These are phyloP conservation scores for Phytophthora niederhauseri DNA, from an alignment of 352 stramenopile species.

Conservation along the genomic window DNA sequence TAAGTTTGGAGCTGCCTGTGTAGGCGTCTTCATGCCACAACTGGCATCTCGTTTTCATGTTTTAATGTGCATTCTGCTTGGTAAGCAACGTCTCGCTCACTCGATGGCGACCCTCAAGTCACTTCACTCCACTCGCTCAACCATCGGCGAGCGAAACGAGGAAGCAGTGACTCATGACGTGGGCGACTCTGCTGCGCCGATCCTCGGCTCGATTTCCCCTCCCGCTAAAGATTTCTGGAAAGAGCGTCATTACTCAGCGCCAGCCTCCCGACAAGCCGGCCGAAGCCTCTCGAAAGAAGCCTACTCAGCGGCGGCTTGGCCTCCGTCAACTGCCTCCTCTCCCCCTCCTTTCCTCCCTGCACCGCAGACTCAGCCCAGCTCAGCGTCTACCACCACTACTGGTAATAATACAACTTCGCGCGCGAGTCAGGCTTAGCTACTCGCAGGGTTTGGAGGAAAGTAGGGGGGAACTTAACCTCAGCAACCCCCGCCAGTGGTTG, in stretches of 20 bases:
- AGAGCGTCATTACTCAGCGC: slow-evolving; percentile 76
- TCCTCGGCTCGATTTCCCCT: slow-evolving; percentile 78
- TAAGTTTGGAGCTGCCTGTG: neutral
- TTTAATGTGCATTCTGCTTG: neutral
- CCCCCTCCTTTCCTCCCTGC: slow-evolving; percentile 33
- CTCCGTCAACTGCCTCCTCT: slow-evolving; percentile 37
- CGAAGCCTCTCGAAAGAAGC: slow-evolving; percentile 10
- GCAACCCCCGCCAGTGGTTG: slow-evolving; percentile 94
- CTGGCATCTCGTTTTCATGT: slow-evolving; percentile 8
- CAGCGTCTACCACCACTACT: neutral
- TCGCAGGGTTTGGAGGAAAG: slow-evolving; percentile 48
- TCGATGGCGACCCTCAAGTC: neutral
- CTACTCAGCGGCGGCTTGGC: slow-evolving; percentile 15
- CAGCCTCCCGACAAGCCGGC: slow-evolving; percentile 20
- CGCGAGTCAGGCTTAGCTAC: slow-evolving; percentile 15
- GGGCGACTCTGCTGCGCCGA: slow-evolving; percentile 31
- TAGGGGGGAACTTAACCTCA: slow-evolving; percentile 93
- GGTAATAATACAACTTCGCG: slow-evolving; percentile 4
- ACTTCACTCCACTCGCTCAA: neutral
- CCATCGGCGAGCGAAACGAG: slow-evolving; percentile 16
- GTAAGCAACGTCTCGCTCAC: slow-evolving; percentile 15
- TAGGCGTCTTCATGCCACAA: neutral
- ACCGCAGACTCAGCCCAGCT: neutral
- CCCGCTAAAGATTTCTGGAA: slow-evolving; percentile 73
- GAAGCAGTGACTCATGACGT: slow-evolving; percentile 34